A percentile compares a stretch with the other conserved stretches of the same genome.
These are phyloP conservation scores for Pichia sp. DNA, from an alignment of 1,139 yeast genomes.

Conservation along the genomic window DNA sequence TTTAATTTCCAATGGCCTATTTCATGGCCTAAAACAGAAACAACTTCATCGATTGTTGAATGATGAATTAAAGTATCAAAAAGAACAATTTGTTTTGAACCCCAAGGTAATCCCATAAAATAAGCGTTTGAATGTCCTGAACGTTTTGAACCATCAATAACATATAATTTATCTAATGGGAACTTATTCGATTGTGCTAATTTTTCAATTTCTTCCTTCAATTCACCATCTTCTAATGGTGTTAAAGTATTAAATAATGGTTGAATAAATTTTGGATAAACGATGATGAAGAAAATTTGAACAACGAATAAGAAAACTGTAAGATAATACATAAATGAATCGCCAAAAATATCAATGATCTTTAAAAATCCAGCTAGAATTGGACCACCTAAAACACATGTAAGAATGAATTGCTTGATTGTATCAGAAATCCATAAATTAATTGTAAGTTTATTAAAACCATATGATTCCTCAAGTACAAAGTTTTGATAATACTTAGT, in stretches of 20 bases:
- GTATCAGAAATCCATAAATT: slow-evolving; percentile 67
- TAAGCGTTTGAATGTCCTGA: slow-evolving; percentile 95
- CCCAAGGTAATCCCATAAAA: slow-evolving; percentile 92
- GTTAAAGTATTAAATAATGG: slow-evolving; percentile 89
- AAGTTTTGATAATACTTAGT: slow-evolving; percentile 69
- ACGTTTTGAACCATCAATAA: slow-evolving; percentile 92
- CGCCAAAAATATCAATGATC: slow-evolving; percentile 75
- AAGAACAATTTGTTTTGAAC: slow-evolving; percentile 83
- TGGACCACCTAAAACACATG: slow-evolving; percentile 62
- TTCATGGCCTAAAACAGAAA: slow-evolving; percentile 94
- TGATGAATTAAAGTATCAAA: slow-evolving; percentile 85
- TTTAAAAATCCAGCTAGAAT: slow-evolving; percentile 68
- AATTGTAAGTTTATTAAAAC: slow-evolving; percentile 81
- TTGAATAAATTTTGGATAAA: slow-evolving; percentile 76
- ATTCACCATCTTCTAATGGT: slow-evolving; percentile 85
- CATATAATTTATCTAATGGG: slow-evolving; percentile 80
- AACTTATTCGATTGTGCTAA: slow-evolving; percentile 70
- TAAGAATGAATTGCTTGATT: slow-evolving; percentile 52
- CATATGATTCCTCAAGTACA: slow-evolving; percentile 85
- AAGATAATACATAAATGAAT: slow-evolving; percentile 70
- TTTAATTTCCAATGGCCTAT: slow-evolving; percentile 95
- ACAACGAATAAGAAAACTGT: slow-evolving; percentile 65
- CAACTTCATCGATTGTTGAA: slow-evolving; percentile 70
- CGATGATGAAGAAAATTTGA: slow-evolving; percentile 63
- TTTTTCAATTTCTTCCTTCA: slow-evolving; percentile 72